Evolutionary conservation across 1,139 yeast species (phyloP).

Genomic region (Geotrichum armillariae): DNA sequence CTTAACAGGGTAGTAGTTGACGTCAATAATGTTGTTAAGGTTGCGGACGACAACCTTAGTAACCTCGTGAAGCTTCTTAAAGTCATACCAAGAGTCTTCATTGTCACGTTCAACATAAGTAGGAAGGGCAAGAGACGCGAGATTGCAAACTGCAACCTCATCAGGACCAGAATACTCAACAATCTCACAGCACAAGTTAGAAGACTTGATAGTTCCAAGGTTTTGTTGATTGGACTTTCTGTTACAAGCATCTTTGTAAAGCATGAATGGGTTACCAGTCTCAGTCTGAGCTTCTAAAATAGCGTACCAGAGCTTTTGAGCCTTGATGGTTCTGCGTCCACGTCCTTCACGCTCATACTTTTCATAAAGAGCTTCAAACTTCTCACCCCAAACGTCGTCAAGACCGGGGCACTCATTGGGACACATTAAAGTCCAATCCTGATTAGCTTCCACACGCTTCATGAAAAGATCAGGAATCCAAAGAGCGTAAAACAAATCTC

Average conservation of each 20-base stretch:
- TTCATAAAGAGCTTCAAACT: slow-evolving; percentile 70
- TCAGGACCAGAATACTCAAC: slow-evolving; percentile 86
- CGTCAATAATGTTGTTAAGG: slow-evolving; percentile 74
- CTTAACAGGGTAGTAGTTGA: slow-evolving; percentile 74
- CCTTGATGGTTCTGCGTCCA: slow-evolving; percentile 71
- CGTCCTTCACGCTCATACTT: slow-evolving; percentile 70
- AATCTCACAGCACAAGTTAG: slow-evolving; percentile 87
- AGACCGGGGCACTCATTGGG: slow-evolving; percentile 89
- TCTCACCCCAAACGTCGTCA: slow-evolving; percentile 77
- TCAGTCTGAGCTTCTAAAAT: slow-evolving; percentile 88
- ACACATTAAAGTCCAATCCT: slow-evolving; percentile 81
- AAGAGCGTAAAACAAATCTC: slow-evolving; percentile 87
- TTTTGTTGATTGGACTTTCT: slow-evolving; percentile 81
- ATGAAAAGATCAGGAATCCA: slow-evolving; percentile 91
- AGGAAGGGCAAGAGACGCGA: slow-evolving; percentile 85
- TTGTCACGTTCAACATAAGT: slow-evolving; percentile 55
- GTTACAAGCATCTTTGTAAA: slow-evolving; percentile 87
- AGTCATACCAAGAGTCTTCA: slow-evolving; percentile 60
- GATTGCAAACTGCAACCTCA: slow-evolving; percentile 88
- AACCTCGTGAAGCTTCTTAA: slow-evolving; percentile 66
- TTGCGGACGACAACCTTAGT: slow-evolving; percentile 74
- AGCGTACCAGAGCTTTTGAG: slow-evolving; percentile 86
- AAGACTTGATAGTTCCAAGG: slow-evolving; percentile 82
- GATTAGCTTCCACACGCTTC: slow-evolving; percentile 80
- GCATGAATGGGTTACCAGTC: slow-evolving; percentile 91